Conservation (phyloP, 2,329 filamentous ascomycete species). For the Sarocladiaceae sp. region DNA sequence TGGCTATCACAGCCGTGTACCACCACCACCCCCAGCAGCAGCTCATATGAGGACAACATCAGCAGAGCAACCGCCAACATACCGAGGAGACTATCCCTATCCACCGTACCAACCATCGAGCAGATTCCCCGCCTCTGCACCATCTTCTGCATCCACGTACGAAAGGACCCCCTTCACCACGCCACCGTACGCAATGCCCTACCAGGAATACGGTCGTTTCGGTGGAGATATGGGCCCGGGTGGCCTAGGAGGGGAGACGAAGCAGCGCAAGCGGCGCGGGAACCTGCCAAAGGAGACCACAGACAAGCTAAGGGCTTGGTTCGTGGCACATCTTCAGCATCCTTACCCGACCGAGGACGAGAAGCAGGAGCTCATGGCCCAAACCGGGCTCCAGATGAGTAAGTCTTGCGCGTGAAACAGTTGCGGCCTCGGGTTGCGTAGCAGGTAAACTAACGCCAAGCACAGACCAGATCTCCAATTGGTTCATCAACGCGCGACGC, state of each 20-base stretch:
- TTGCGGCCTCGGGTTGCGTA: background rate
- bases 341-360: conserved; percentile 86
- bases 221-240: conserved; percentile 29
- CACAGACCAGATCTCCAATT: conserved; percentile 68
- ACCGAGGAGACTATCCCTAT: conserved; percentile 30
- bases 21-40: background rate
- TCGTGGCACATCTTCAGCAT: conserved; percentile 67
- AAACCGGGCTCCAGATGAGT: conserved; percentile 75
- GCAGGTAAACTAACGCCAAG: no score
- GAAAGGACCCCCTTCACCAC: conserved; percentile 39
- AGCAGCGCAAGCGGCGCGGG: conserved; percentile 61
- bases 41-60: background rate
- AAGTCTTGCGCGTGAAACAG: conserved; percentile 36
- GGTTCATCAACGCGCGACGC: conserved; percentile 73
- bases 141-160: conserved; percentile 18
- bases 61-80: conserved; percentile 14
- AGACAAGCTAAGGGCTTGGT: conserved; percentile 74
- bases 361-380: conserved; percentile 72
- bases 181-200: conserved; percentile 30
- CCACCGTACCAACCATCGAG: conserved; percentile 34
- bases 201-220: conserved; percentile 37
- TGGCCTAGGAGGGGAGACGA: conserved; percentile 35
- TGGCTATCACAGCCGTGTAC: conserved; percentile 4
- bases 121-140: conserved; percentile 35
- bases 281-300: conserved; percentile 90